These are phyloP conservation scores for Heterobasidion occidentale DNA, from an alignment of 1,284 basidiomycete genomes.

Conservation along the genomic window DNA sequence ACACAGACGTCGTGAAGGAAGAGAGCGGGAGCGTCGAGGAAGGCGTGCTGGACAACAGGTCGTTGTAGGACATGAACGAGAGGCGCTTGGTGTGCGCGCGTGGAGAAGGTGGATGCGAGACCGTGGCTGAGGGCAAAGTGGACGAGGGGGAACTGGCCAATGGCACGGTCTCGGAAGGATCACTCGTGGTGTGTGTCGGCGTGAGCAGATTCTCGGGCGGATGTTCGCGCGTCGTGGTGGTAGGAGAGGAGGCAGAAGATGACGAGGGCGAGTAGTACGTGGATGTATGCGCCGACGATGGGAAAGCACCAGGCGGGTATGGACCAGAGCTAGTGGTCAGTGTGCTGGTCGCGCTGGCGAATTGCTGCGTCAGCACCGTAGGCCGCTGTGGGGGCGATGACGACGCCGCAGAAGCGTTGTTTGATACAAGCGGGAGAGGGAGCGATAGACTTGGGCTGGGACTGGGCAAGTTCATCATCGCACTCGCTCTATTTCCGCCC, in stretches of 20 bases:
- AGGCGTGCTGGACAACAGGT: slow-evolving; percentile 73
- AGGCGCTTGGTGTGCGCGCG: slow-evolving; percentile 53
- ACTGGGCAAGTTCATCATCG: not conserved
- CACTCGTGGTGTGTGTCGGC: slow-evolving; percentile 10
- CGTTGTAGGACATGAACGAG: slow-evolving; percentile 81
- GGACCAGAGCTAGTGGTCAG: slow-evolving; percentile 6
- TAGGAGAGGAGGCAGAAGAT: slow-evolving; percentile 29
- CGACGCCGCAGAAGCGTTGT: not conserved
- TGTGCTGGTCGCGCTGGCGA: slow-evolving; percentile 8
- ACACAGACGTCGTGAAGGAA: slow-evolving; percentile 55
- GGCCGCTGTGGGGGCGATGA: slow-evolving; percentile 17
- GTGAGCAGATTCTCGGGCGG: slow-evolving; percentile 7
- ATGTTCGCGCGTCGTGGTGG: slow-evolving; percentile 25
- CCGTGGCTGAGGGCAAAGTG: slow-evolving; percentile 9
- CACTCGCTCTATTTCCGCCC: not conserved
- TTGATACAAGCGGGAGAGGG: not conserved
- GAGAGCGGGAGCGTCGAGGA: slow-evolving; percentile 63
- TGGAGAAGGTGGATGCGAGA: slow-evolving; percentile 40
- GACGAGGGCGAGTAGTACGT: slow-evolving; percentile 35
- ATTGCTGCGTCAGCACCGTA: slow-evolving; percentile 13
- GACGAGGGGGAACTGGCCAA: slow-evolving; percentile 13
- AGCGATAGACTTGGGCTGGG: not conserved
- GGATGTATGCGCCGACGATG: slow-evolving; percentile 36
- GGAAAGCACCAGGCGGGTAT: slow-evolving; percentile 9
- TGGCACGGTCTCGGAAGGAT: not conserved